Conservation (phyloP, 257 asterid species). For the Solanum okadae region DNA sequence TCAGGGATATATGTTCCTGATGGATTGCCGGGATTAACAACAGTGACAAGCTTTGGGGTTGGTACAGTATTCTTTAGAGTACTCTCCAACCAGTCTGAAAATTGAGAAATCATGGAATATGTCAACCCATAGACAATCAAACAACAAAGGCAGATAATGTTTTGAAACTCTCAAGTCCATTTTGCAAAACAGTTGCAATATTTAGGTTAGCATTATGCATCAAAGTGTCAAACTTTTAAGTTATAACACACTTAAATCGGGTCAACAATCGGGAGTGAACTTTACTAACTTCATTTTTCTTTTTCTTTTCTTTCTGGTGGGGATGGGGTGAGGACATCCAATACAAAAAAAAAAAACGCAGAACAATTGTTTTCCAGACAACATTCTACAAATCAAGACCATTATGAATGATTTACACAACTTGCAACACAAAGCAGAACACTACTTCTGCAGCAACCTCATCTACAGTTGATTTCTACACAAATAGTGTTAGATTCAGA, state of each 20-base stretch:
- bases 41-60: constrained; percentile 85
- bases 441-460: not conserved
- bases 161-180: not conserved
- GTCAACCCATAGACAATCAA: not conserved
- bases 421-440: not conserved
- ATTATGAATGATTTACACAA: not conserved
- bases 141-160: not conserved
- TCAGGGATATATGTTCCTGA: constrained; percentile 93
- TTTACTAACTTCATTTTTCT: not conserved
- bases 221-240: not conserved
- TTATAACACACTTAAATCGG: not conserved
- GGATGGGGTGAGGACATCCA: not conserved
- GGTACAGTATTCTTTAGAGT: constrained; percentile 59
- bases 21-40: constrained; percentile 98
- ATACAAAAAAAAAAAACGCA: not conserved
- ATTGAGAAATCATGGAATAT: not conserved
- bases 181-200: not conserved
- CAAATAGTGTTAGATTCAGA: not conserved
- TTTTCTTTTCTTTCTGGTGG: not conserved
- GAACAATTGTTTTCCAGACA: not conserved
- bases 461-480: not conserved
- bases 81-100: constrained; percentile 84
- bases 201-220: not conserved
- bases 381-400: not conserved
- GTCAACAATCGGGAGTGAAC: not conserved